These are phyloP conservation scores for Beta lomatogona DNA, from an alignment of 179 eudicot species.

Conservation along the genomic window DNA sequence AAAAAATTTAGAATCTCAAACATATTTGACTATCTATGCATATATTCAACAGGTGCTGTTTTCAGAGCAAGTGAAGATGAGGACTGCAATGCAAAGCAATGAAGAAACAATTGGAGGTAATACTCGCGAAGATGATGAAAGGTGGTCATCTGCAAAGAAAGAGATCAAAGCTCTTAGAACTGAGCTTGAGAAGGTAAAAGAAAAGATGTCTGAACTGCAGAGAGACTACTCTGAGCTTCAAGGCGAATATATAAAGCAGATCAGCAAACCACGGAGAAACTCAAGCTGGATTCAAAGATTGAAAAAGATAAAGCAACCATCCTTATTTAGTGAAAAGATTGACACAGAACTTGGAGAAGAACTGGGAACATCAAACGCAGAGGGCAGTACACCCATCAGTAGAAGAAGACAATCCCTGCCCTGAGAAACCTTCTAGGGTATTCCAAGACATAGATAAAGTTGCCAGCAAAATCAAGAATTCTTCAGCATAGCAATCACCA, in stretches of 20 bases:
- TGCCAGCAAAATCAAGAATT: background rate
- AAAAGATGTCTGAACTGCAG: conserved; percentile 49
- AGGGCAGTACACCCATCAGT: conserved; percentile 21
- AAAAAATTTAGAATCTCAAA: background rate
- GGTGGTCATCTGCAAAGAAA: conserved; percentile 42
- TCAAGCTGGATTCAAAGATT: conserved; percentile 52
- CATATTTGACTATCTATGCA: background rate
- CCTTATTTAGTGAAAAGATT: conserved; percentile 35
- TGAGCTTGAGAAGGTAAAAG: conserved; percentile 51
- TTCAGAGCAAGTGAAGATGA: conserved; percentile 64
- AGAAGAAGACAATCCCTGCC: conserved; percentile 45
- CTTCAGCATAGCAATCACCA: background rate
- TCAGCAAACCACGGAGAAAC: conserved; percentile 35
- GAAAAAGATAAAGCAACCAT: conserved; percentile 45
- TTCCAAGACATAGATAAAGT: background rate
- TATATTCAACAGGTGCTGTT: conserved; percentile 50
- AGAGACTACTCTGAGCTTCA: conserved; percentile 57
- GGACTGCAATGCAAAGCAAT: conserved; percentile 49
- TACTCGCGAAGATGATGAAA: conserved; percentile 36
- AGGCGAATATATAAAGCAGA: conserved; percentile 44
- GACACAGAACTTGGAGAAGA: conserved; percentile 37
- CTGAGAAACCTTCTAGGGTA: conserved; percentile 12
- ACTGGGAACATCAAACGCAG: conserved; percentile 24
- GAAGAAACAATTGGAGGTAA: conserved; percentile 35
- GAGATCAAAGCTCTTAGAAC: conserved; percentile 48